phyloP scores from a whole-genome alignment of 1,139 yeast species.

The Saccharomyces hybrid region DNA sequence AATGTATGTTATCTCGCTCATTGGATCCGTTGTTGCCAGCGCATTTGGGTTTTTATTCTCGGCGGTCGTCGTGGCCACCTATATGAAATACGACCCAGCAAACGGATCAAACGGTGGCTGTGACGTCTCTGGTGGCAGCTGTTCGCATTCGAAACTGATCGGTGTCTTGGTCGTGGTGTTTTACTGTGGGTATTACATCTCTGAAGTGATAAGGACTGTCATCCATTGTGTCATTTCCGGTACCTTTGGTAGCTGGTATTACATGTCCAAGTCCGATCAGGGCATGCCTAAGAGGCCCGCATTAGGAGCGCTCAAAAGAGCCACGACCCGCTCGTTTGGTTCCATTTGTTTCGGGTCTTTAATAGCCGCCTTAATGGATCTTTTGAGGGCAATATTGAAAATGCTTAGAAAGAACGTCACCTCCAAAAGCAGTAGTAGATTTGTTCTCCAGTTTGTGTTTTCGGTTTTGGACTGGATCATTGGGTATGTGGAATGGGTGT shows the following conservation, averaged over 20 bases:
- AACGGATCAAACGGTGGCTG: constrained; percentile 41
- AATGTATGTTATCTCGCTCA: constrained; percentile 51
- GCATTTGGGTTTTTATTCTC: constrained; percentile 61
- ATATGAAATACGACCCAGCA: constrained; percentile 59
- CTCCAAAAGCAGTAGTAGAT: constrained; percentile 46
- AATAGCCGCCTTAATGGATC: constrained; percentile 68
- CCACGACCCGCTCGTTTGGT: constrained; percentile 82
- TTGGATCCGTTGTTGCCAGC: constrained; percentile 60
- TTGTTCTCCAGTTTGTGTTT: constrained; percentile 49
- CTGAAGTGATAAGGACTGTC: constrained; percentile 79
- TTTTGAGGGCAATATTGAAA: constrained; percentile 45
- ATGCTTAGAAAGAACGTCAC: constrained; percentile 41
- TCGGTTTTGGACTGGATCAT: constrained; percentile 54
- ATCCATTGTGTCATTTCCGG: constrained; percentile 82
- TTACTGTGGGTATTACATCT: constrained; percentile 78
- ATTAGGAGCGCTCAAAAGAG: constrained; percentile 70
- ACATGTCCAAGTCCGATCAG: constrained; percentile 64
- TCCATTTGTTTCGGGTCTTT: constrained; percentile 85
- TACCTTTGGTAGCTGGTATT: constrained; percentile 88
- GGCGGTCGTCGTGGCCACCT: constrained; percentile 62
- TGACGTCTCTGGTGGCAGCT: constrained; percentile 50
- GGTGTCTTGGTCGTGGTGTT: constrained; percentile 63
- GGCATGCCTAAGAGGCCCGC: constrained; percentile 81
- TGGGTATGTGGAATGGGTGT: constrained; percentile 67
- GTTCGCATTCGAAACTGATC: constrained; percentile 59